Evolutionary conservation across 208 protist species (phyloP).

Genomic region (Naegleria gruberi): DNA sequence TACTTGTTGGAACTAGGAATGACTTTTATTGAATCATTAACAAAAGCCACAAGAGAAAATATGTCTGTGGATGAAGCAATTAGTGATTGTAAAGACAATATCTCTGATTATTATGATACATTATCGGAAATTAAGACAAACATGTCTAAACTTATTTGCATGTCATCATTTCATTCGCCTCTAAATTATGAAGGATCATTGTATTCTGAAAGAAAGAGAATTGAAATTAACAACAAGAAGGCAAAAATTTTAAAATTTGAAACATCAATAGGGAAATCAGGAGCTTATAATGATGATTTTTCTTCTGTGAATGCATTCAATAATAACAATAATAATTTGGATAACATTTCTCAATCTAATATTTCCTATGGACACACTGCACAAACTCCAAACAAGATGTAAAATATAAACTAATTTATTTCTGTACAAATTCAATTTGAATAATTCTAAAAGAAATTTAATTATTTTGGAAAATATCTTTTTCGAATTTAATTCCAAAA

Average conservation of each 20-base stretch:
- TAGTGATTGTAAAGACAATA: neutral
- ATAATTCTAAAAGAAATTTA: too few species aligned
- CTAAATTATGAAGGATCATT: neutral
- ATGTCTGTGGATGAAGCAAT: neutral
- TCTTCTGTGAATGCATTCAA: too few species aligned
- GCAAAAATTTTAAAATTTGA: neutral
- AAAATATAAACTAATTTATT: too few species aligned
- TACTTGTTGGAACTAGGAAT: neutral
- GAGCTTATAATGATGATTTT: neutral
- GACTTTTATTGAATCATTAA: neutral
- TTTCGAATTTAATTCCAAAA: too few species aligned
- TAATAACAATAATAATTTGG: neutral
- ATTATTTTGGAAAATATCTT: too few species aligned
- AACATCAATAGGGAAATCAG: neutral
- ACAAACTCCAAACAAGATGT: too few species aligned
- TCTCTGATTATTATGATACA: neutral
- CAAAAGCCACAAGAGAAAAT: neutral
- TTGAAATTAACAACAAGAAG: neutral
- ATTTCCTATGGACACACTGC: too few species aligned
- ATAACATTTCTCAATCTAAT: neutral
- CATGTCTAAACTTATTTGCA: neutral
- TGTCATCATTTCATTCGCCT: neutral
- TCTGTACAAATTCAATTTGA: too few species aligned
- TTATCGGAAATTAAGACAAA: neutral
- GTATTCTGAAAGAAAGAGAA: neutral